Base-by-base conservation (phyloP, 2,329 filamentous ascomycete species). In the Pseudohalonectria lignicola region DNA sequence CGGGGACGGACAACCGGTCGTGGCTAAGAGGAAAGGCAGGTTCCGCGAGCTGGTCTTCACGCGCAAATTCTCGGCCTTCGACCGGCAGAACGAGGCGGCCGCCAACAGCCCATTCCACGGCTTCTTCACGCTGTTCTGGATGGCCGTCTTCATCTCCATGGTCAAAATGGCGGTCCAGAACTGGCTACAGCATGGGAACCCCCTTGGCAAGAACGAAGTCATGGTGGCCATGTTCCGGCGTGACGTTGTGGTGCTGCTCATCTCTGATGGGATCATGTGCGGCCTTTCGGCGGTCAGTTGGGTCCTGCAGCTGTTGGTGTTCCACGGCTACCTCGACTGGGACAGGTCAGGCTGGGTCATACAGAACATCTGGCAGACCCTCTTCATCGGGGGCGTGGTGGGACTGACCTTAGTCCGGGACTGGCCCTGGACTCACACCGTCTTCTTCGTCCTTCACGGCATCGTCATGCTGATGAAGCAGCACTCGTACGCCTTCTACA, bases 401-500 rank as follows among this genome's bases (percentile, higher is more conserved):
- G 72, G 69, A 37, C 74, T 82, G 62, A 80, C 82, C 0, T 68
- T 82, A 36, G 69, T 77, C 50, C 70, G 82, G 4, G 74, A 86
- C 36, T 90, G 83, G 84, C 80, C 82, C 1, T 88, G 84, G 84
- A 85, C 83, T 12, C 83, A 86, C 50, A 85, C 81, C 2, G 79
- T 86, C 15, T 86, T 83, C 54, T 82, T 85, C 36, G 76, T 84
- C 9, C 62, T 88, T 15, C 82, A 88, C 51, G 76, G 76, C 12
- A 61, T 88, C 39, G 74, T 82, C 3, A 81, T 87, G 68, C 54
- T 88, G 18, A 88, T 88, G 84, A 90, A 90, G 62, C 82, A 86
- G 57, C 84, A 87, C 53, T 82, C 78, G 15, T 87, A 85, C 50
- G 71, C 79, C 4, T 86, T 85, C 47, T 87, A 86, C 56, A 88